These are phyloP conservation scores for Dothidotthia symphoricarpi DNA, from an alignment of 2,329 filamentous ascomycete species.

Conservation along the genomic window DNA sequence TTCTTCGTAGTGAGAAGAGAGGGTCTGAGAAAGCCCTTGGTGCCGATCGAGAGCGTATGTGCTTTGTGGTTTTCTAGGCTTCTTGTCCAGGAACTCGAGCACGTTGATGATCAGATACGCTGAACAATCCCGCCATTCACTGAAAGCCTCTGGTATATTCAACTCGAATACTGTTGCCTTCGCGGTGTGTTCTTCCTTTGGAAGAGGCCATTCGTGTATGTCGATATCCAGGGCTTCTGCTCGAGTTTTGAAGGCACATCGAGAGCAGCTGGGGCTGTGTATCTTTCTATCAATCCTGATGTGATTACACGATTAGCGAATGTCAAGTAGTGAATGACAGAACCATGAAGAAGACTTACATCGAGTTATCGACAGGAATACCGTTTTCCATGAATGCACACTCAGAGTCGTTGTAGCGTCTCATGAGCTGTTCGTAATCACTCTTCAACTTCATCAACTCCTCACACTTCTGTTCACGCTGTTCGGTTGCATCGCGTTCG, in stretches of 20 bases:
- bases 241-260: slow-evolving; percentile 31
- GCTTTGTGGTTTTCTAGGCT: neutral
- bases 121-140: slow-evolving; percentile 52
- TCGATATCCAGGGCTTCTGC: slow-evolving; percentile 47
- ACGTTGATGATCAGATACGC: slow-evolving; percentile 45
- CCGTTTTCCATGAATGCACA: slow-evolving; percentile 13
- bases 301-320: no score
- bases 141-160: slow-evolving; percentile 42
- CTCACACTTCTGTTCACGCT: slow-evolving; percentile 18
- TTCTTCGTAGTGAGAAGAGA: neutral
- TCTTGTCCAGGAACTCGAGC: slow-evolving; percentile 23
- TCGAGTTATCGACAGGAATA: no score
- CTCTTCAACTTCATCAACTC: slow-evolving; percentile 18
- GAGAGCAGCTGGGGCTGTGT: slow-evolving; percentile 15
- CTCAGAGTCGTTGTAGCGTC: slow-evolving; percentile 1
- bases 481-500: slow-evolving; percentile 36
- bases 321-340: no score
- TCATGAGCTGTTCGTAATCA: slow-evolving; percentile 16
- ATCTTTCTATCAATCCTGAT: no score
- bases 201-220: slow-evolving; percentile 56
- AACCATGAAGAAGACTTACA: no score
- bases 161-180: slow-evolving; percentile 57
- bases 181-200: slow-evolving; percentile 18
- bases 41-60: slow-evolving; percentile 17
- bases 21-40: slow-evolving; percentile 5